Base-by-base conservation (phyloP, 1,139 yeast species). In the Debaryomyces fabryi region DNA sequence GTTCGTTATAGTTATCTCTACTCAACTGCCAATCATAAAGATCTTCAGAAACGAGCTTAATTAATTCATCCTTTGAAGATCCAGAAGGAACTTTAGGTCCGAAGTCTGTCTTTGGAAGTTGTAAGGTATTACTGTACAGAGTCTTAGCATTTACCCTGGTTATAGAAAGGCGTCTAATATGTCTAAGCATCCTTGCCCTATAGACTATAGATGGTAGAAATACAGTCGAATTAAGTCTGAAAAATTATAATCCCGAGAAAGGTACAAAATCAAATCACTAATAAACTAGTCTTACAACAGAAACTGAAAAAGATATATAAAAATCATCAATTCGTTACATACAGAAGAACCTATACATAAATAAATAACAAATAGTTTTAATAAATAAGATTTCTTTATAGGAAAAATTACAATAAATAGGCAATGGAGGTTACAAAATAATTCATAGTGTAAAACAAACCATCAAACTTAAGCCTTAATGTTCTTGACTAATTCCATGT, bases 401-500 rank as follows among this genome's bases (percentile, higher is more conserved):
- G 37, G 32, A 47, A 36, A 45, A 32, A 43, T 24, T 29, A 15
- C 48, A 55, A 54, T 54, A 54, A 53, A 52, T 49, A 54, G 49
- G 50, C 46, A 46, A 46, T 48, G 49, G 51, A 55, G 46, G 47
- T 21, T 20, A 32, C 13, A 25, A 29, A 21, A 38, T 23, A 29
- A 29, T 18, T 36, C 10, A 30, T 18, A 13, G n/a, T 24, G 40
- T 30, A 10, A 25, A 37, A 21, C 15, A 24, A 23, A n/a, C 32
- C 30, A 21, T 37, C 13, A 54, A 44, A 48, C 49, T 54, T 52
- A 52, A 54, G 66, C 65, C 62, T 66, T 65, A 54, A 76, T 72
- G 71, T 67, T 71, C 72, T 78, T 76, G 60, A 81, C 85, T 71
- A 81, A 72, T 71, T 81, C 85, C 65, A 78, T 79, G 78, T 81